Evolutionary conservation across 768 basidiomycete species (phyloP), one percentile per base, ranked within the genome.

Genomic region (Lenzites betulinus): DNA sequence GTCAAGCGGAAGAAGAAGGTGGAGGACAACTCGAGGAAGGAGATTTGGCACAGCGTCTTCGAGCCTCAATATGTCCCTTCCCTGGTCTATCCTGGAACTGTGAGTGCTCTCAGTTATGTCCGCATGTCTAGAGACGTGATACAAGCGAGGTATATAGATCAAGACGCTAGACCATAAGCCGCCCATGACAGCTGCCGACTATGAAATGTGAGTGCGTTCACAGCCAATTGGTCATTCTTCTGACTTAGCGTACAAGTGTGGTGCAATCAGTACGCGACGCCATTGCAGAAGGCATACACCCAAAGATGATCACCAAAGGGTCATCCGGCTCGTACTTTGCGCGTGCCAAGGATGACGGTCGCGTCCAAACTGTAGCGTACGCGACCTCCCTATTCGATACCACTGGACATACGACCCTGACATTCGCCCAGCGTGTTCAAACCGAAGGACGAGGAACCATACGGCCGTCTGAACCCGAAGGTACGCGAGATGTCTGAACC

Each of bases 311-410:
- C 51, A 74, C 83, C 5, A 94, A 93, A 68, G 94, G 94, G 12
- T 93, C 90, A 2, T 92, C 89, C 6, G 94, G 94, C 0, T 92
- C 90, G 47, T 96, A 96, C 74, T 95, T 95, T 73, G 92, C 90
- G n/a, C 84, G 91, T 58, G 84, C 87, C 1, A 93, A 89, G 74
- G 76, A 79, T n/a, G 89, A 91, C 15, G 89, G 88, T 22, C 78
- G 81, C 46, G 81, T 92, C 7, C 88, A 90, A 63, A 92, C 89
- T 15, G 87, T 93, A 44, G 91, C 88, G 91, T 59, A 23, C 26
- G 44, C 41, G 44, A 9, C 23, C 13, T 13, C 39, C 18, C 7
- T 23, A 35, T 22, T 2, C 36, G 16, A 33, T 16, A 20, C 20
- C 6, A 33, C 18, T 6, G 18, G 35, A 9, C 23, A 11, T 38